Conservation (phyloP, 2,329 filamentous ascomycete species). For the Phialophora chinensis region DNA sequence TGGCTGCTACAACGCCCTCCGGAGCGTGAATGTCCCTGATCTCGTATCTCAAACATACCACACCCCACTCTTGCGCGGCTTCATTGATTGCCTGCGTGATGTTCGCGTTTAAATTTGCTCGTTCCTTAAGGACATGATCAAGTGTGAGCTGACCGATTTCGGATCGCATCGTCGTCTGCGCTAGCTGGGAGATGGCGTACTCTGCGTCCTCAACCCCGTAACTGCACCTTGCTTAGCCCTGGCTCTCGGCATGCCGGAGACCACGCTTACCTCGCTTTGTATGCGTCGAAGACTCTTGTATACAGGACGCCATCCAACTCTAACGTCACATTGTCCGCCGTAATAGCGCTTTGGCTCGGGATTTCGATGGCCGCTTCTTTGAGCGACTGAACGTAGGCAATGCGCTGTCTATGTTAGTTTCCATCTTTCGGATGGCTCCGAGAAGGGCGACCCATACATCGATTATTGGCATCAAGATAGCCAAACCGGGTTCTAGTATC, state of each 20-base stretch:
- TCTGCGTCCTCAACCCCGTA: conserved; percentile 99
- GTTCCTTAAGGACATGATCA: conserved; percentile 97
- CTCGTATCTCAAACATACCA: conserved; percentile 94
- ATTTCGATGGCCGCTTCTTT: conserved; percentile 98
- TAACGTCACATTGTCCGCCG: conserved; percentile 95
- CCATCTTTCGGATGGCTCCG: not conserved
- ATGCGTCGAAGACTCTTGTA: conserved; percentile 95
- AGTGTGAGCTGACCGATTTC: conserved; percentile 96
- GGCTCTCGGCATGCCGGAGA: not conserved
- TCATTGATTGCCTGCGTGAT: conserved; percentile 99
- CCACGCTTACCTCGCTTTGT: conserved; percentile 80
- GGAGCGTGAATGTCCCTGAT: conserved; percentile 98
- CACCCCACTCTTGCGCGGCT: conserved; percentile 94
- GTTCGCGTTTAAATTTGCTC: conserved; percentile 92
- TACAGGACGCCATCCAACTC: conserved; percentile 96
- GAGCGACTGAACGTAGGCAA: conserved; percentile 96
- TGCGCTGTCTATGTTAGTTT: conserved; percentile 58
- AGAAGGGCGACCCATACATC: conserved; percentile 57
- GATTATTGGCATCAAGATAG: conserved; percentile 84
- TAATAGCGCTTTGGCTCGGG: conserved; percentile 95
- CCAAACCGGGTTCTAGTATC: conserved; percentile 89
- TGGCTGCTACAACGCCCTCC: conserved; percentile 89
- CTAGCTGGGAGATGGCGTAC: conserved; percentile 96
- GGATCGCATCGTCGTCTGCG: conserved; percentile 97
- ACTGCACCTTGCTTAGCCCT: conserved; percentile 54